Base-by-base conservation (phyloP, 1,139 yeast genomes). In the Yamadazyma jaroonii region DNA sequence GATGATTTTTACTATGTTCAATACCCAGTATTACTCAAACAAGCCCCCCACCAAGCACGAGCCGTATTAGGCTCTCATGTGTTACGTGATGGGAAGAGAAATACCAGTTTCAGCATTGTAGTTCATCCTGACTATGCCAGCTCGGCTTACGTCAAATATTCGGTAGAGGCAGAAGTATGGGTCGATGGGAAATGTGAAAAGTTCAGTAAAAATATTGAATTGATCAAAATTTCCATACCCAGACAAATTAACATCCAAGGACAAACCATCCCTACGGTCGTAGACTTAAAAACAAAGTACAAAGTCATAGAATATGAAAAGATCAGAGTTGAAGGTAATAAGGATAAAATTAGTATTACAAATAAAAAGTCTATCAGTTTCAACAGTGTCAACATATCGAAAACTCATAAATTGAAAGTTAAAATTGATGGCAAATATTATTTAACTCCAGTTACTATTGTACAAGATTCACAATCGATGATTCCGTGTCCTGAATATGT, bases 1-100 rank as follows among this genome's bases (percentile, higher is more conserved):
- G 7, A 14, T 11, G 39, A 36, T 27, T 32, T 22, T 25, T 36
- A 32, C 15, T 32, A 32, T 25, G 23, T 32, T 7, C n/a, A 27
- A 5, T 14, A 32, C n/a, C 29, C 25, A 4, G 29, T 24, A 9
- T 29, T 36, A n/a, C 32, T 13, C 11, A 36, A 32, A 32, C 29
- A 28, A 24, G n/a, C 21, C 10, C 30, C 23, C 3, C 4, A 32
- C 12, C 9, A 6, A 9, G 4, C 14, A 5, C 14, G 6, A 6
- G 12, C 10, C 6, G 20, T 26, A 12, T 20, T 20, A 9, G 17
- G 20, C 9, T 17, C 14, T 9, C 7, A n/a, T 3, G 20, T 8
- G 17, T 20, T 14, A n/a, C 13, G 15, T 10, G 15, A 29, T 5
- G 14, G 21, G 3, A 13, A 4, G 20, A 17, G 20, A 4, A 17